Base-by-base conservation (phyloP, 306 rosid genomes). In the Cicer cuneatum region DNA sequence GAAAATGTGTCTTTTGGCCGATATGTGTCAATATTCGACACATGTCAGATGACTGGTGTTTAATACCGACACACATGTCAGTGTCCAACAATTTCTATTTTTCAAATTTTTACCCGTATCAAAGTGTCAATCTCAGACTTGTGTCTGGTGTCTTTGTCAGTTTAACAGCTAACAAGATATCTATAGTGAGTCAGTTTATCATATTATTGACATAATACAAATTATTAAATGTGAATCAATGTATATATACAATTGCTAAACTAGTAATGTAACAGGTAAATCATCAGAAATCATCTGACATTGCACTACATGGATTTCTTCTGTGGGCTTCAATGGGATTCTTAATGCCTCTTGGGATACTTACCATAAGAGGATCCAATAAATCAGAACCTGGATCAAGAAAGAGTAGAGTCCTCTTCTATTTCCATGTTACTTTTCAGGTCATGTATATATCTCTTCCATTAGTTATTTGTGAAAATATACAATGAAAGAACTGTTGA, bases 281-380 rank as follows among this genome's bases (percentile, higher is more conserved):
- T 78, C 74, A 83, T 73, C 86, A 74, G 72, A 86, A 83, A 80
- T 75, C 76, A 77, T 78, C 80, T 24, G 95, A 90, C 71, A 87
- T 94, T 41, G 71, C 84, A 80, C 8, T 91, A 68, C 98, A 91
- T 86, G 98, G 96, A 67, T 24, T 91, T 43, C 92, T 94, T 48
- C 76, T 87, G n/a, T 94, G 98, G 98, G 83, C 82, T 78, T 94
- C 98, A 63, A 74, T 90, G 54, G 97, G 98, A 37, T 78, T 94
- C 46, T 75, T 94, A 15, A 77, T 94, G 93, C 98, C 98, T 72
- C 52, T 80, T 71, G 98, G 97, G 12, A 90, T 94, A 80, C 91
- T 94, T 46, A 53, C 77, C 14, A 83, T 89, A 10, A 88, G 97
- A 90, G 82, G 86, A 41, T 90, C 88, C 8, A 83, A 48, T 35